Evolutionary conservation across 192 early-diverging fungal genomes (phyloP), one percentile per base, ranked within the genome.

Genomic region (Backusella tuberculispora): DNA sequence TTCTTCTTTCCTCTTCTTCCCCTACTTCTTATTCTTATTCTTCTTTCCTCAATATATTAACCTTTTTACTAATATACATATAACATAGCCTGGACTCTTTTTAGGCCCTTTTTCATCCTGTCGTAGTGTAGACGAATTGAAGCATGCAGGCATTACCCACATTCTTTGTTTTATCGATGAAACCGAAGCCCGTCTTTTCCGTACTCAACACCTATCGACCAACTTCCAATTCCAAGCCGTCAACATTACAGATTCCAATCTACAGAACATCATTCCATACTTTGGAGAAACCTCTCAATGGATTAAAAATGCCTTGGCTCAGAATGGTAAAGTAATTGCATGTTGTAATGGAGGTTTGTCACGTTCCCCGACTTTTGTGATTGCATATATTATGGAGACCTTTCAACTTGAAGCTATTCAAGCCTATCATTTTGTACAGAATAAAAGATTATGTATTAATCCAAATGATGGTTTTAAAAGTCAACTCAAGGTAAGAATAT

Each of bases 371-470:
- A 85, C 92, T 42, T 94, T 98, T 83, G 93, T 96, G 0, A 90
- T 95, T 34, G 95, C 95, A 3, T 98, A 95, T 83, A 73, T 97
- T 45, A 98, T 98, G 93, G 91, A 91, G 71, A 85, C 85, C 0
- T 86, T 90, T 78, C 79, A 85, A 1, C 76, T 91, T 77, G 85
- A 86, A 37, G 95, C 91, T 66, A 73, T 83, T 26, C 83, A 90
- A 19, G 93, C 95, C 3, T 95, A 92, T 75, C 85, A 88, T 44
- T 94, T 88, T 85, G 94, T 98, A 21, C 96, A 97, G 78, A 93
- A 91, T 71, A 86, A 89, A 56, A 72, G 96, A 69, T 93, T 95
- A 76, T 98, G 96, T 77, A 93, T 95, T 81, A 92, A 93, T 74
- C 94, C 94, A 14, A 90, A 91, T 71, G 91, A 94, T 53, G 90